Conservation (phyloP, 2,329 filamentous ascomycete genomes). For the Laburnicola sp. region DNA sequence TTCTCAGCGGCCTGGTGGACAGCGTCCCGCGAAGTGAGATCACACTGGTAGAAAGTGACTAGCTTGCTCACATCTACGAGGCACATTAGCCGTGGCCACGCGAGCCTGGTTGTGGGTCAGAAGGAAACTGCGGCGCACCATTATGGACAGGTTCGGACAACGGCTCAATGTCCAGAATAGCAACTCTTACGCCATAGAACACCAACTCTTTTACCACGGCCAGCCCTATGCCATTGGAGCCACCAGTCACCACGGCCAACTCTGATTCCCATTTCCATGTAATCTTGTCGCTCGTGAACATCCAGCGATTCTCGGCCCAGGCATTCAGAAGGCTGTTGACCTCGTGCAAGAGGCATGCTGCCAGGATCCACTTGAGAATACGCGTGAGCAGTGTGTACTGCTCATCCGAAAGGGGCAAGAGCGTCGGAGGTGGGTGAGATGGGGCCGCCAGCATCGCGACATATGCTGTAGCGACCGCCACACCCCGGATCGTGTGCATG, state of each 20-base stretch:
- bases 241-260: constrained; percentile 44
- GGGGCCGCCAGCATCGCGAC: constrained; percentile 17
- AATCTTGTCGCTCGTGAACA: constrained; percentile 34
- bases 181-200: constrained; percentile 38
- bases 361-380: constrained; percentile 33
- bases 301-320: constrained; percentile 47
- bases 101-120: not conserved
- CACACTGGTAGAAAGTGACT: constrained; percentile 37
- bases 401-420: constrained; percentile 27
- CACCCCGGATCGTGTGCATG: constrained; percentile 24
- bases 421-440: constrained; percentile 27
- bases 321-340: constrained; percentile 33
- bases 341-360: constrained; percentile 27
- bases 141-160: constrained; percentile 31
- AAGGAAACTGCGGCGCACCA: constrained; percentile 22
- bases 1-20: constrained; percentile 35
- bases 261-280: constrained; percentile 39
- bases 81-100: constrained; percentile 18
- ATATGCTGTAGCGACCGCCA: constrained; percentile 23
- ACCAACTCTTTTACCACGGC: constrained; percentile 37
- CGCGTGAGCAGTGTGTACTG: constrained; percentile 28
- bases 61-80: constrained; percentile 23
- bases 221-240: constrained; percentile 42
- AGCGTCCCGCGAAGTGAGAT: constrained; percentile 36
- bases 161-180: constrained; percentile 41